Base-by-base conservation (phyloP, 2,329 filamentous ascomycete genomes). In the Diaporthe velutina region DNA sequence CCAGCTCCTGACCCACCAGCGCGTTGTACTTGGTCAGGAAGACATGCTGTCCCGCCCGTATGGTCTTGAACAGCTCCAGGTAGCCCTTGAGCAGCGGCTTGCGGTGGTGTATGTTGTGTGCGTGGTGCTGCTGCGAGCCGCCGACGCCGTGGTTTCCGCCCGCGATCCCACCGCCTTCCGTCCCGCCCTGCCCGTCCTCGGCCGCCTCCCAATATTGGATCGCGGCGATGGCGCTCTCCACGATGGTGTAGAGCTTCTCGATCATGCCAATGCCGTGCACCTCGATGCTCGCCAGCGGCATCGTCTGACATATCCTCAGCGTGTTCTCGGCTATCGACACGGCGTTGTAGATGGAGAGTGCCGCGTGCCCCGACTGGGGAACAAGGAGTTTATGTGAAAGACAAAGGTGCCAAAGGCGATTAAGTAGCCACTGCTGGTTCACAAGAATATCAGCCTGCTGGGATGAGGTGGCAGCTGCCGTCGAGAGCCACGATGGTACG, bases 341-440 rank as follows among this genome's bases (percentile, higher is more conserved):
- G 2, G 71, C 71, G 30, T 73, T 54, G 54, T 73, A 73, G 54
- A 73, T 73, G 40, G 61, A 73, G 7, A 73, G 52, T 8, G 66
- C 71, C 9, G 60, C 48, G 25, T 73, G 71, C 15, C 66, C 71
- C 22, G 71, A 73, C 30, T 73, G 71, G 12, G 71, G 71, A 15
- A 73, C 45, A 6, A 73, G 71, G 17, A 73, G 45, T 30, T 73
- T 73, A n/a, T 73, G 71, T 48, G 61, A 73, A 1, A 73, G 61
- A 33, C 71, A 73, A 22, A 73, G 15, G 52, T 73, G 71, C 71
- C 71, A 73, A 7, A 73, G 61, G 13, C 71, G 71, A 42, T 73
- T 73, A 4, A 68, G 71, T 30, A 73, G 71, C 71, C 71, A 73
- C 40, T 73, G 71, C 52, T 73, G 71, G 30, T 73, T 73, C 30